Percentiles rank a stretch among this genome's conserved stretches.
These are phyloP conservation scores for Sclerotinia subarctica DNA, from an alignment of 2,329 filamentous ascomycete genomes.

Conservation along the genomic window DNA sequence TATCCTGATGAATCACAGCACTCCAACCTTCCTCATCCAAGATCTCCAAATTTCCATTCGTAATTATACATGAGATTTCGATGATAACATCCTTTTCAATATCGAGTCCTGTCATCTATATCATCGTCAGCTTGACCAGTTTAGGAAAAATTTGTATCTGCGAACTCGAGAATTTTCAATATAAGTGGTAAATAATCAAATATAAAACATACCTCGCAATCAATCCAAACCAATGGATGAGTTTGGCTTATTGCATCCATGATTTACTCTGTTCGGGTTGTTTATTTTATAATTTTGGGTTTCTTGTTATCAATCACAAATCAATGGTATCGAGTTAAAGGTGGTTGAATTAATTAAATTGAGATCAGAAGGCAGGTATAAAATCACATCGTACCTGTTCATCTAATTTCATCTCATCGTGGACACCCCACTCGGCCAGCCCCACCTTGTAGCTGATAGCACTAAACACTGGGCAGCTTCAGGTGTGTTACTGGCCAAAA, in stretches of 20 bases:
- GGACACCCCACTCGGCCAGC: too few relatives aligned
- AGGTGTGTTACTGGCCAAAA: too few relatives aligned
- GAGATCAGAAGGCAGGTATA: not conserved
- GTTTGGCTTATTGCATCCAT: constrained; percentile 20
- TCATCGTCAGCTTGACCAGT: constrained; percentile 22
- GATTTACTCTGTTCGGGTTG: too few relatives aligned
- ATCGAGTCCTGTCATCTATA: constrained; percentile 87
- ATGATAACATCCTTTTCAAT: constrained; percentile 78
- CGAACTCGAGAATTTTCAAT: not conserved
- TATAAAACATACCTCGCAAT: constrained; percentile 18
- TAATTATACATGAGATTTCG: constrained; percentile 90
- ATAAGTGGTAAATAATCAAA: not conserved
- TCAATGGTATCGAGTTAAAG: not conserved
- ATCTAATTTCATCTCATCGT: not conserved
- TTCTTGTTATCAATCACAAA: not conserved
- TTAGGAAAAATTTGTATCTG: not conserved
- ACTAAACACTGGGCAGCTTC: not conserved
- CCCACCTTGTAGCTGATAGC: not conserved
- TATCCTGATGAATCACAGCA: constrained; percentile 69
- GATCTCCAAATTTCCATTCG: constrained; percentile 72
- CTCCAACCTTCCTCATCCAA: constrained; percentile 78
- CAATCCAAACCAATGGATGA: constrained; percentile 25
- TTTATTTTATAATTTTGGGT: too few relatives aligned
- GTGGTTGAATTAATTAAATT: not conserved
- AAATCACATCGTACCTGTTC: not conserved